A percentile compares a stretch with the other conserved stretches of the same genome.
phyloP scores from a whole-genome alignment of 176 grass and related monocot species.

The Calamus simplicifolius region DNA sequence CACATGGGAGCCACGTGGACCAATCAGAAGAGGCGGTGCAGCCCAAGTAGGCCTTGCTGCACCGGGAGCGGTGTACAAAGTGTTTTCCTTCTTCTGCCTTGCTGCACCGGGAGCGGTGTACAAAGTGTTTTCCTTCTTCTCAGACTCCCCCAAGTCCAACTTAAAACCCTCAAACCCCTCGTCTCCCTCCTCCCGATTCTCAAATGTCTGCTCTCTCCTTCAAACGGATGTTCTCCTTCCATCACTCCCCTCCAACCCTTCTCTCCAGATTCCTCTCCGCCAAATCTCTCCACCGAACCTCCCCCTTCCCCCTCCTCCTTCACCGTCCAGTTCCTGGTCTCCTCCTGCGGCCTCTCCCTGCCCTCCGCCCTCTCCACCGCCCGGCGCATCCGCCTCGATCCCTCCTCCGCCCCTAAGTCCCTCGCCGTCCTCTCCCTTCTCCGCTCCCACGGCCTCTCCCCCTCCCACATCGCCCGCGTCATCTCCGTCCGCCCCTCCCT shows the following conservation, averaged over 20 bases:
- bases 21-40: too few relatives aligned
- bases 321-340: slow-evolving; percentile 2
- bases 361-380: not conserved
- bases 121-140: too few relatives aligned
- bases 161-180: too few relatives aligned
- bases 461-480: slow-evolving; percentile 1
- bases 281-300: not conserved
- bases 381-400: not conserved
- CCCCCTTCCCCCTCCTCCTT: not conserved
- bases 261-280: not conserved
- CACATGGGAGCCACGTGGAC: too few relatives aligned
- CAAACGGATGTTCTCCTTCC: not conserved
- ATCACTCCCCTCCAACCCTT: not conserved
- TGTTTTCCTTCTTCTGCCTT: too few relatives aligned
- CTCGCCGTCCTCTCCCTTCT: slow-evolving; percentile 1
- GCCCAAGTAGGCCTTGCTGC: too few relatives aligned
- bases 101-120: too few relatives aligned
- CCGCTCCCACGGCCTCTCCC: slow-evolving; percentile 5
- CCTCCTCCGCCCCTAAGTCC: not conserved
- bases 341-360: not conserved
- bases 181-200: too few relatives aligned
- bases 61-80: too few relatives aligned
- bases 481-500: not conserved
- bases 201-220: too few relatives aligned
- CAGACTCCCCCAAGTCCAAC: too few relatives aligned